Base-by-base conservation (phyloP, 2,329 filamentous ascomycete genomes). In the Venturia carpophila region DNA sequence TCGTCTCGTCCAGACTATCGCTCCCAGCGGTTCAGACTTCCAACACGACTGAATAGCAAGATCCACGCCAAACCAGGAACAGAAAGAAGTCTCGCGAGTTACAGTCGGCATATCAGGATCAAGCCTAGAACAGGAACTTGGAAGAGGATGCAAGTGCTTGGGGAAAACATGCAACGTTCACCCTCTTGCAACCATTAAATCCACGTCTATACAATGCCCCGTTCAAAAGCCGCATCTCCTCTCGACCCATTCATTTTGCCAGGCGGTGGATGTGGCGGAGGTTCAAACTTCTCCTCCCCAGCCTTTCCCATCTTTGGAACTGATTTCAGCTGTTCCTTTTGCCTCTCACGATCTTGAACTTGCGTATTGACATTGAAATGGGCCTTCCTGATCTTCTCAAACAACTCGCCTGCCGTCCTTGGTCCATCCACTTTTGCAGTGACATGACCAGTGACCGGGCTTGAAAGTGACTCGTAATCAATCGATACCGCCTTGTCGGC, bases 291-390 rank as follows among this genome's bases (percentile, higher is more conserved):
- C 7, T 62, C 60, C 27, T 42, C 43, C 17, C 10, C 60, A 24
- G 17, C 21, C n/a, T 30, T 11, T 6, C n/a, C 7, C 63, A 66
- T 67, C 60, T 63, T 68, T 52, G 24, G 66, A n/a, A 55, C 58
- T 4, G n/a, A 13, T 21, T 52, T 47, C 17, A 71, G 3, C 21
- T 68, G 70, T 62, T 65, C 63, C 60, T 70, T 71, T 67, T 76
- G 75, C 60, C 69, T 70, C 42, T 74, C 70, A 37, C 75, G 66
- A 66, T 75, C 74, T 17, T 72, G 65, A 9, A 71, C 30, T 55
- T 68, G 70, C 7, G 71, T 72, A 66, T 76, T 76, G n/a, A 76
- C 73, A 64, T 76, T 76, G 63, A 73, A 76, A 69, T 75, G 73
- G 47, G 67, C 68, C 1, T 67, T 67, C 42, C 70, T 65, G 15